Evolutionary conservation across 192 early-diverging fungal genomes (phyloP).

Genomic region (Glomus cerebriforme): DNA sequence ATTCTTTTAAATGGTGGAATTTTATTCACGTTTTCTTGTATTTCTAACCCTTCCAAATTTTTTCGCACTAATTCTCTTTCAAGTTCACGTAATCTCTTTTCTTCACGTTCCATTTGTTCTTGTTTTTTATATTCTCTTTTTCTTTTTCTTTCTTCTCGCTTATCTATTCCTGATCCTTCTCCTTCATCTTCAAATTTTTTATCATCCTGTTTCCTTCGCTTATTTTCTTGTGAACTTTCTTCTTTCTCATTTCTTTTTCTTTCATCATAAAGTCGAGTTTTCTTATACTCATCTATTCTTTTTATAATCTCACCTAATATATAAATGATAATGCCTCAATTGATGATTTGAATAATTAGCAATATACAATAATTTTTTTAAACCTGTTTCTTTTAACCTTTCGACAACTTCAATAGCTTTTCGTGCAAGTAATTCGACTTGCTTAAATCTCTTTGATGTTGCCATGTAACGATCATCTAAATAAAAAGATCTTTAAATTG

Average conservation of each 20-base stretch:
- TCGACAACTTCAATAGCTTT: not conserved
- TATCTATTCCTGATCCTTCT: too few species aligned
- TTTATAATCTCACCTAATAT: not conserved
- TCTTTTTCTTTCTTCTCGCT: not conserved
- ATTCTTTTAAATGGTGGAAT: not conserved
- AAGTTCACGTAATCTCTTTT: not conserved
- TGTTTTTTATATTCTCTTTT: not conserved
- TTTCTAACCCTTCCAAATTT: not conserved
- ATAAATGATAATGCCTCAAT: not conserved
- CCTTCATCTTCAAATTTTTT: too few species aligned
- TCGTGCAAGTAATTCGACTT: not conserved
- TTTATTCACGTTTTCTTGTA: not conserved
- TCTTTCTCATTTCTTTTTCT: not conserved
- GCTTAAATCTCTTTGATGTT: not conserved
- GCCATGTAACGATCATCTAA: not conserved
- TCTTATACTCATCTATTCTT: not conserved
- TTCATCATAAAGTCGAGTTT: not conserved
- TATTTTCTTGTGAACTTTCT: not conserved
- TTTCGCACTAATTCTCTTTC: not conserved
- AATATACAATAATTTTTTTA: not conserved
- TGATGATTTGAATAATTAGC: not conserved
- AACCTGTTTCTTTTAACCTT: not conserved
- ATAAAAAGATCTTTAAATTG: not conserved
- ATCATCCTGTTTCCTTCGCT: not conserved
- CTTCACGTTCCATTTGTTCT: not conserved